phyloP scores from a whole-genome alignment of 768 basidiomycete genomes.

The Rhodotorula babjevae region DNA sequence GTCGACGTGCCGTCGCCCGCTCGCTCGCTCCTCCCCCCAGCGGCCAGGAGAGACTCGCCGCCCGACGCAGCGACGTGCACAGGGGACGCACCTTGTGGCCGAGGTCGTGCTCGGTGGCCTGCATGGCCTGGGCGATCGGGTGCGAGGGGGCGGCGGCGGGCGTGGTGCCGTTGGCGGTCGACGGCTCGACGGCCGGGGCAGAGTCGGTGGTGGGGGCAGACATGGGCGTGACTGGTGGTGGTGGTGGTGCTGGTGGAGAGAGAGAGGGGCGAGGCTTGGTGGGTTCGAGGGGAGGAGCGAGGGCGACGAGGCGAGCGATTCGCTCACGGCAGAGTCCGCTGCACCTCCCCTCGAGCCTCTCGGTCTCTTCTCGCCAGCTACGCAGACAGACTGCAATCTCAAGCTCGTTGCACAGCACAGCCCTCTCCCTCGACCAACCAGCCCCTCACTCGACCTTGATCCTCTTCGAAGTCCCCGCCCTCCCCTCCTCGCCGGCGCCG shows the following conservation, averaged over 20 bases:
- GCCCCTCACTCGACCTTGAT: not conserved
- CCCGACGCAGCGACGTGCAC: too few species aligned
- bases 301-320: not conserved
- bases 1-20: not conserved
- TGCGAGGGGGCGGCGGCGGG: not conserved
- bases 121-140: conserved; percentile 35
- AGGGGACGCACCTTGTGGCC: conserved; percentile 35
- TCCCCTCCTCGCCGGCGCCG: too few species aligned
- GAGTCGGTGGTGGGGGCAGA: not conserved
- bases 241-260: not conserved
- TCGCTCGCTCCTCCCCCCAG: too few species aligned
- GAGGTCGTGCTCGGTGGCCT: conserved; percentile 33
- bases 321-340: too few species aligned
- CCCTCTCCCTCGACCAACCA: not conserved
- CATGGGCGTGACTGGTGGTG: not conserved
- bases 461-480: not conserved
- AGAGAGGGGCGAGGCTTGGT: not conserved
- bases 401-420: not conserved
- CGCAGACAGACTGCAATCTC: too few species aligned
- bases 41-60: too few species aligned
- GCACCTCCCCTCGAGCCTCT: too few species aligned
- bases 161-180: not conserved
- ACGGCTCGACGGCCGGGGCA: not conserved
- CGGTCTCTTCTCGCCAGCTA: too few species aligned
- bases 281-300: not conserved